Conservation (phyloP, 441 rosid species). For the Theobroma grandiflorum region DNA sequence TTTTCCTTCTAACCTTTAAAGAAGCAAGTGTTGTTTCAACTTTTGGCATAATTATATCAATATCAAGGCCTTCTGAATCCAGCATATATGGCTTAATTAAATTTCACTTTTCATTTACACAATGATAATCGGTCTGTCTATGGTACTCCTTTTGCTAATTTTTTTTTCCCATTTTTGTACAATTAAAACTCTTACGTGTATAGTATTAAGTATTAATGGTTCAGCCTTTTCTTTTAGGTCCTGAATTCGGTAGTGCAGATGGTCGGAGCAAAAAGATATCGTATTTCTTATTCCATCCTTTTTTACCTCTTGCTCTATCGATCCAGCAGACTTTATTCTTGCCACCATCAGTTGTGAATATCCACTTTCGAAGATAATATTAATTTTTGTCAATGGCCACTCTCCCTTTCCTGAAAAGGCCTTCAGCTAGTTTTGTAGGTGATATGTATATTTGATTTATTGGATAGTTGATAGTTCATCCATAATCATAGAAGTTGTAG, state of each 20-base stretch:
- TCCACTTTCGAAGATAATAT: conserved; percentile 81
- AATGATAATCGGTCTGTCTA: not conserved
- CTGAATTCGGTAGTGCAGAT: conserved; percentile 84
- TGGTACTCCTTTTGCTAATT: not conserved
- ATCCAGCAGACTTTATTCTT: conserved; percentile 79
- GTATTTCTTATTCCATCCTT: conserved; percentile 91
- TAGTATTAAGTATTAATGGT: not conserved
- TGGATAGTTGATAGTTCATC: not conserved
- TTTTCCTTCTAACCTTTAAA: not conserved
- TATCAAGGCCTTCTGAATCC: not conserved
- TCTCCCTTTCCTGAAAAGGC: conserved; percentile 10
- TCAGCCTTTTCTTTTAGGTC: conserved; percentile 57
- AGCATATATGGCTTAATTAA: not conserved
- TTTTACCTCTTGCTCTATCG: conserved; percentile 87
- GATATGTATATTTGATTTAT: conserved; percentile 19
- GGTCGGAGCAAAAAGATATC: conserved; percentile 77
- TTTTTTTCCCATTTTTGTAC: not conserved
- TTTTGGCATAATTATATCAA: not conserved
- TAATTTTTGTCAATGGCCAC: not conserved
- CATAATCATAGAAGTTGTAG: not conserved
- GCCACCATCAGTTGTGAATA: conserved; percentile 83
- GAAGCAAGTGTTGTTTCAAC: not conserved
- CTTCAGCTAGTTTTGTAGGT: conserved; percentile 16
- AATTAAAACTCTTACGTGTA: not conserved
- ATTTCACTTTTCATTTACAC: not conserved